These are phyloP conservation scores for Hevea brasiliensis DNA, from an alignment of 345 rosid species.

Conservation along the genomic window DNA sequence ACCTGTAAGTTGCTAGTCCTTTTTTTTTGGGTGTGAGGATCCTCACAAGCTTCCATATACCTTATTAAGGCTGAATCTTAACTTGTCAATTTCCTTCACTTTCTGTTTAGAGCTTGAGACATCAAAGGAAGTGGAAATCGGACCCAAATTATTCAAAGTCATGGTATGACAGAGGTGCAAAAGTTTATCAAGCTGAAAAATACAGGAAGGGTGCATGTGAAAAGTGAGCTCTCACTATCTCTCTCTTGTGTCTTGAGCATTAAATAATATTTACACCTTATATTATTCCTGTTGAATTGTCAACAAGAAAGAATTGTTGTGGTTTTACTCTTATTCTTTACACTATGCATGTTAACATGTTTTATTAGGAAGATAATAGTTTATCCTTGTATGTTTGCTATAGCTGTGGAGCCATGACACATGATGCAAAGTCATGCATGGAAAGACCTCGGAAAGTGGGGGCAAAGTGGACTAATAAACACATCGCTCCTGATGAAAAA, in stretches of 20 bases:
- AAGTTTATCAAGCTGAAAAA: slow-evolving; percentile 62
- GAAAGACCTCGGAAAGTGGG: slow-evolving; percentile 78
- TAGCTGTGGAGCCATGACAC: slow-evolving; percentile 95
- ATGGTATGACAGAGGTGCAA: slow-evolving; percentile 75
- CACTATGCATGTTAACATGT: too few relatives aligned
- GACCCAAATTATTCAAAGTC: slow-evolving; percentile 75
- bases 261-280: not conserved
- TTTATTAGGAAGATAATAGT: not conserved
- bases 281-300: not conserved
- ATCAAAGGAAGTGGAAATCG: slow-evolving; percentile 85
- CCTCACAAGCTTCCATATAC: not conserved
- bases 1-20: slow-evolving; percentile 45
- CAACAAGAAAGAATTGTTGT: too few relatives aligned
- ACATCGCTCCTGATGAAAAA: slow-evolving; percentile 87
- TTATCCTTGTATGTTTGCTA: slow-evolving; percentile 19
- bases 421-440: slow-evolving; percentile 65
- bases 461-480: slow-evolving; percentile 66
- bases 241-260: not conserved
- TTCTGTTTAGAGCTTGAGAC: slow-evolving; percentile 58
- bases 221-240: slow-evolving; percentile 43
- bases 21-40: not conserved
- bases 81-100: not conserved
- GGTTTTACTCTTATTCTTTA: too few relatives aligned
- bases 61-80: not conserved
- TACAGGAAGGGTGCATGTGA: slow-evolving; percentile 72